Percentiles rank a stretch among this genome's conserved stretches.
These are phyloP conservation scores for Fusarium algeriense DNA, from an alignment of 2,329 filamentous ascomycete species.

Conservation along the genomic window DNA sequence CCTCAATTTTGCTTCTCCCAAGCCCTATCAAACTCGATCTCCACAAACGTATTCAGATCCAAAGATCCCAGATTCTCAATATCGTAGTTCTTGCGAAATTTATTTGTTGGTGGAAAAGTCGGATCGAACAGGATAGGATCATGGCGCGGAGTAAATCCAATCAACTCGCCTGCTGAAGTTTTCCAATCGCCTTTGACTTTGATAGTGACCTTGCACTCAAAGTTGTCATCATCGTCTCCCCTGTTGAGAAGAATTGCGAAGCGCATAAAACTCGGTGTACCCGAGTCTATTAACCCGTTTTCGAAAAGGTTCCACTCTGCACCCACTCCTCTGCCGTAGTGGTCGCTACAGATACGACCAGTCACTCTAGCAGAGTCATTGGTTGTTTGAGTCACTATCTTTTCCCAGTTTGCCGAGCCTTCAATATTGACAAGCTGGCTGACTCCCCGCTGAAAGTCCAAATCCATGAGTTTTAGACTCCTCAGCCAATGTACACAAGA, in stretches of 20 bases:
- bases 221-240: constrained; percentile 41
- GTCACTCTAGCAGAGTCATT: constrained; percentile 1
- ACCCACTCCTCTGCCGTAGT: constrained; percentile 38
- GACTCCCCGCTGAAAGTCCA: not conserved
- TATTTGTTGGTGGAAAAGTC: not conserved
- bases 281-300: constrained; percentile 8
- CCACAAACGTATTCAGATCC: not conserved
- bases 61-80: not conserved
- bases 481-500: not conserved
- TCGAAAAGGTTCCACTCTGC: constrained; percentile 34
- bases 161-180: constrained; percentile 44
- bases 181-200: constrained; percentile 47
- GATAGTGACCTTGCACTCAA: constrained; percentile 48
- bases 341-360: constrained; percentile 30
- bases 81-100: not conserved
- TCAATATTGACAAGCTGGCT: not conserved
- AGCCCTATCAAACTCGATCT: not conserved
- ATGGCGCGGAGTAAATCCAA: constrained; percentile 40
- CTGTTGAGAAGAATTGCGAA: constrained; percentile 11
- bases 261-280: constrained; percentile 6
- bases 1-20: not conserved
- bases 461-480: not conserved
- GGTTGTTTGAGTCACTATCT: not conserved
- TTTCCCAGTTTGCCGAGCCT: not conserved
- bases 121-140: constrained; percentile 11